Conservation (phyloP, 2,329 filamentous ascomycete species). For the Trichoderma endophyticum region DNA sequence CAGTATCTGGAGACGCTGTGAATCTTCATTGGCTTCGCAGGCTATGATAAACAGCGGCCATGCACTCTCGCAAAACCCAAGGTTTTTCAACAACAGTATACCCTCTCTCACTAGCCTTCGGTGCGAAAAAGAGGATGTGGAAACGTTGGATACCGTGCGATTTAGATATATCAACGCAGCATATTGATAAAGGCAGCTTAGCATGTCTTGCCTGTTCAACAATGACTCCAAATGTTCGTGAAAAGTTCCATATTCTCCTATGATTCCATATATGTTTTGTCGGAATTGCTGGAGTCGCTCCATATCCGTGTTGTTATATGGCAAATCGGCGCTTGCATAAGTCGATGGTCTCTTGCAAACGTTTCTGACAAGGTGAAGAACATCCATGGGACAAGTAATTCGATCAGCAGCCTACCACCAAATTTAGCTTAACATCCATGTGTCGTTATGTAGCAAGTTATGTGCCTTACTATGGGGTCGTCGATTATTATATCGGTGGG, state of each 20-base stretch:
- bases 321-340: not conserved
- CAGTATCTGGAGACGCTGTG: slow-evolving; percentile 15
- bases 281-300: slow-evolving; percentile 1
- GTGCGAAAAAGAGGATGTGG: slow-evolving; percentile 3
- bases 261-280: not conserved
- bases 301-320: slow-evolving; percentile 10
- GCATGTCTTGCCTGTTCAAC: slow-evolving; percentile 7
- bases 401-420: not conserved
- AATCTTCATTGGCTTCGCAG: slow-evolving; percentile 16
- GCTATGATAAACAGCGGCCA: slow-evolving; percentile 18
- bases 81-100: slow-evolving; percentile 10
- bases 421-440: not conserved
- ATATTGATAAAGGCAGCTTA: slow-evolving; percentile 7
- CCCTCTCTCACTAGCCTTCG: slow-evolving; percentile 14
- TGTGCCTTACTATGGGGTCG: not conserved
- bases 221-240: not conserved
- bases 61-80: slow-evolving; percentile 13
- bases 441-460: not conserved
- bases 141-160: slow-evolving; percentile 7
- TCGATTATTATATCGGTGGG: not conserved
- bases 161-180: slow-evolving; percentile 18
- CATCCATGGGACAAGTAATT: slow-evolving; percentile 13
- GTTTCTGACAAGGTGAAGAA: slow-evolving; percentile 3
- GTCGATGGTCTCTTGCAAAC: slow-evolving; percentile 8
- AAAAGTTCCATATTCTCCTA: slow-evolving; percentile 15